These are phyloP conservation scores for Zalaria obscura DNA, from an alignment of 2,329 filamentous ascomycete species.

Conservation along the genomic window DNA sequence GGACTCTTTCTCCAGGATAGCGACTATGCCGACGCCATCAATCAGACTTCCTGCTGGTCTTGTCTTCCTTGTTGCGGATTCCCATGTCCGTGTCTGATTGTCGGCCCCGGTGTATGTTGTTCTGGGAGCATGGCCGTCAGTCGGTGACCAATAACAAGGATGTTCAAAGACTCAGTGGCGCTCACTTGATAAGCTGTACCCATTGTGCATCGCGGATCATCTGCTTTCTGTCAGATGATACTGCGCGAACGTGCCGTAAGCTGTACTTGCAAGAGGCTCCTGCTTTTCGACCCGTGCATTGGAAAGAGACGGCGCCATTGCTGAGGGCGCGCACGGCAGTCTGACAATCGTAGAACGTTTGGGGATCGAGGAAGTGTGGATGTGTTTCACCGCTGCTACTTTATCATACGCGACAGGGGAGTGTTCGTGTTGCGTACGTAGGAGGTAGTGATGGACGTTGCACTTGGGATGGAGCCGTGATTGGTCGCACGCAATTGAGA, in stretches of 20 bases:
- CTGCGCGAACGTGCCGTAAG: neutral
- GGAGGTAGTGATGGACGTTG: too few species aligned
- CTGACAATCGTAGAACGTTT: too few species aligned
- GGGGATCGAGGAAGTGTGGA: too few species aligned
- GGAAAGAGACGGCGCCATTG: slow-evolving; percentile 6
- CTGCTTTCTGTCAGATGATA: slow-evolving; percentile 2
- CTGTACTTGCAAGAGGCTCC: slow-evolving; percentile 6
- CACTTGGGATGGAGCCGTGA: too few species aligned
- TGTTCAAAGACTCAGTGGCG: neutral
- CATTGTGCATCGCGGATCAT: slow-evolving; percentile 23
- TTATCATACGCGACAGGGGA: too few species aligned
- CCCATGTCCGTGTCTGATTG: slow-evolving; percentile 14
- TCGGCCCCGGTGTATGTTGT: slow-evolving; percentile 31
- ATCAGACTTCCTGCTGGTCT: slow-evolving; percentile 38
- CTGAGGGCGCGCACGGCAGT: neutral
- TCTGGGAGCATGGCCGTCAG: slow-evolving; percentile 9
- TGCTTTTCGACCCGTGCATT: slow-evolving; percentile 8
- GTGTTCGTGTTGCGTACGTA: too few species aligned
- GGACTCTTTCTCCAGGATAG: slow-evolving; percentile 35
- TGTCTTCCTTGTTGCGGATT: slow-evolving; percentile 36
- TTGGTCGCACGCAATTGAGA: too few species aligned
- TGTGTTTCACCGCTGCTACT: too few species aligned
- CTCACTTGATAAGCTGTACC: slow-evolving; percentile 24
- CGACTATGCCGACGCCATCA: slow-evolving; percentile 45
- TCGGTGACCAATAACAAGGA: neutral